These are phyloP conservation scores for Brassica juncea DNA, from an alignment of 345 rosid genomes.

Conservation along the genomic window DNA sequence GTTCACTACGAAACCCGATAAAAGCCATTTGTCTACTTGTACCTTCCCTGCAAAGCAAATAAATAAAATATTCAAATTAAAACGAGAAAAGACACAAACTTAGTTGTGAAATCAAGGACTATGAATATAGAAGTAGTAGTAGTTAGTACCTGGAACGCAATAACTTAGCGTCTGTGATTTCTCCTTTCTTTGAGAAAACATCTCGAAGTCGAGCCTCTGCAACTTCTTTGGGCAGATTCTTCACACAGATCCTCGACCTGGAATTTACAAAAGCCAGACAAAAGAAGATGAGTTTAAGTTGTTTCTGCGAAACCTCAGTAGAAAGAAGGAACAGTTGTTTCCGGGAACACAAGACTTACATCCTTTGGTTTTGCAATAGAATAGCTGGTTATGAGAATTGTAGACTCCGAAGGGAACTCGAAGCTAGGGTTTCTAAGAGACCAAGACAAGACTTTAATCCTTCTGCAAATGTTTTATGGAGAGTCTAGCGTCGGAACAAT, in stretches of 20 bases:
- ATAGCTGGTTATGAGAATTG: constrained; percentile 17
- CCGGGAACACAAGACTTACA: constrained; percentile 23
- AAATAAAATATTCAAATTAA: background rate
- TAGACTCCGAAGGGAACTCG: background rate
- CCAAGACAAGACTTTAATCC: background rate
- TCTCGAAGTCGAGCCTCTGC: constrained; percentile 69
- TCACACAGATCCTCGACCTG: constrained; percentile 89
- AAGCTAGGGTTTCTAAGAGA: background rate
- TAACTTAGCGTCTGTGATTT: constrained; percentile 73
- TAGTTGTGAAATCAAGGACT: background rate
- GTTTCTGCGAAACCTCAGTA: background rate
- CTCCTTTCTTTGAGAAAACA: constrained; percentile 75
- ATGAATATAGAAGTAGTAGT: background rate
- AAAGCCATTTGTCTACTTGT: constrained; percentile 85
- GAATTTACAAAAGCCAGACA: background rate
- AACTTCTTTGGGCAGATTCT: constrained; percentile 70
- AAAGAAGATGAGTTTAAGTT: background rate
- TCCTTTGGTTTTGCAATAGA: constrained; percentile 7
- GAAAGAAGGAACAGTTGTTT: background rate
- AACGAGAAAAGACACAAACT: background rate
- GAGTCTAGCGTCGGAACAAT: background rate
- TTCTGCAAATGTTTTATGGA: constrained; percentile 3
- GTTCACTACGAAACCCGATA: constrained; percentile 71
- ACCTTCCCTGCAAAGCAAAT: constrained; percentile 60
- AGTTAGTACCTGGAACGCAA: constrained; percentile 65